Evolutionary conservation across 768 basidiomycete species (phyloP).

Genomic region (Tulasnella sp.): DNA sequence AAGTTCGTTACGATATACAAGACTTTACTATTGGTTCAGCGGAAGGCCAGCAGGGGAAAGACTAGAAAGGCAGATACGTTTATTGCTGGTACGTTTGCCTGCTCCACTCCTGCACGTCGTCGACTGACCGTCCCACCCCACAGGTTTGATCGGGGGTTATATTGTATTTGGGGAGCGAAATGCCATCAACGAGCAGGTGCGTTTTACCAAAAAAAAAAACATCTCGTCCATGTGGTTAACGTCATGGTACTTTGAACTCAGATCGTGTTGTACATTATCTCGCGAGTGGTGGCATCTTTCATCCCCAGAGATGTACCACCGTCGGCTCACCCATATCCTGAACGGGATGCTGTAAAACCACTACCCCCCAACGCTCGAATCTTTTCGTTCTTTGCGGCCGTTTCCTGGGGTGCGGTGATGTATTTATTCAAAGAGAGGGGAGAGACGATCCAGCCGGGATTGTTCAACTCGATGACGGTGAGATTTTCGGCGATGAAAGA

Average conservation of each 20-base stretch:
- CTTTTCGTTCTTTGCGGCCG: conserved; percentile 79
- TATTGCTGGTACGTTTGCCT: conserved; percentile 49
- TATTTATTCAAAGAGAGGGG: conserved; percentile 83
- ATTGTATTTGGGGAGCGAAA: conserved; percentile 78
- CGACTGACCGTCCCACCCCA: neutral
- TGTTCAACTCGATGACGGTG: conserved; percentile 83
- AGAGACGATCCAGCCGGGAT: conserved; percentile 90
- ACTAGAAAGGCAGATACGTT: conserved; percentile 77
- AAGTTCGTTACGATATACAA: conserved; percentile 96
- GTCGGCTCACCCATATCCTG: conserved; percentile 29
- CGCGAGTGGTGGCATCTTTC: conserved; percentile 85
- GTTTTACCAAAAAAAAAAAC: neutral
- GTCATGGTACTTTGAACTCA: conserved; percentile 29
- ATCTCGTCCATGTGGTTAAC: neutral
- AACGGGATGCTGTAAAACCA: conserved; percentile 38
- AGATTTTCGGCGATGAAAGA: neutral
- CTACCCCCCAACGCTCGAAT: conserved; percentile 76
- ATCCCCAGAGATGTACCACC: conserved; percentile 62
- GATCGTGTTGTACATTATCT: conserved; percentile 96
- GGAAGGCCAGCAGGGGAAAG: conserved; percentile 72
- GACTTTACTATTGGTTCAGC: conserved; percentile 71
- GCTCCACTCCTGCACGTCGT: neutral
- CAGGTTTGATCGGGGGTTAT: conserved; percentile 77
- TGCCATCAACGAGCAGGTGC: conserved; percentile 86
- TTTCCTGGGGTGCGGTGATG: conserved; percentile 96